Conservation (phyloP, 192 early-diverging fungal genomes). For the Thamnidium elegans region DNA sequence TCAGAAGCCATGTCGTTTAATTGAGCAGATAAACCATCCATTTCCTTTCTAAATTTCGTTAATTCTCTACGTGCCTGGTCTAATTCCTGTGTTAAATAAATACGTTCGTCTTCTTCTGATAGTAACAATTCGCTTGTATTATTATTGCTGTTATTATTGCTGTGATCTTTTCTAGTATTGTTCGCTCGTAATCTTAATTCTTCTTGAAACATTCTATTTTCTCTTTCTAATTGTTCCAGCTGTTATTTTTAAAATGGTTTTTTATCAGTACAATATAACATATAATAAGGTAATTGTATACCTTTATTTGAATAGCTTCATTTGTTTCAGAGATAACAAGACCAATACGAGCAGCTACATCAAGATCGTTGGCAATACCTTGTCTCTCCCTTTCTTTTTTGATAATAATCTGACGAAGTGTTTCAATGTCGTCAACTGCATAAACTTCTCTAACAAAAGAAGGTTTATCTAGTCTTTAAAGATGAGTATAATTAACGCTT, state of each 20-base stretch:
- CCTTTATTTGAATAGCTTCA: conserved; percentile 51
- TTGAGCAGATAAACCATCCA: conserved; percentile 55
- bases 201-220: conserved; percentile 29
- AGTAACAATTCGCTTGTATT: background rate
- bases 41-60: conserved; percentile 52
- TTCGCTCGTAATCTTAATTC: conserved; percentile 5
- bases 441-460: conserved; percentile 40
- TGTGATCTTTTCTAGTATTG: background rate
- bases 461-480: conserved; percentile 26
- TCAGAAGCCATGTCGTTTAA: conserved; percentile 57
- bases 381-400: conserved; percentile 57
- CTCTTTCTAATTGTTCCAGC: conserved; percentile 36
- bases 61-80: conserved; percentile 50
- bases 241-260: conserved; percentile 12
- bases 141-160: background rate
- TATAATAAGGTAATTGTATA: background rate
- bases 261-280: background rate
- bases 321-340: conserved; percentile 53
- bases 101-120: conserved; percentile 43
- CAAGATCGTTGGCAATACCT: conserved; percentile 48
- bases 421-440: conserved; percentile 44
- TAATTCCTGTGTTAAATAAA: conserved; percentile 48
- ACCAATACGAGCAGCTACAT: conserved; percentile 60
- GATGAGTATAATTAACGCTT: background rate
- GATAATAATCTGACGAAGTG: conserved; percentile 48